Evolutionary conservation across 352 stramenopile species (phyloP).

Genomic region (Pythium brassicae): DNA sequence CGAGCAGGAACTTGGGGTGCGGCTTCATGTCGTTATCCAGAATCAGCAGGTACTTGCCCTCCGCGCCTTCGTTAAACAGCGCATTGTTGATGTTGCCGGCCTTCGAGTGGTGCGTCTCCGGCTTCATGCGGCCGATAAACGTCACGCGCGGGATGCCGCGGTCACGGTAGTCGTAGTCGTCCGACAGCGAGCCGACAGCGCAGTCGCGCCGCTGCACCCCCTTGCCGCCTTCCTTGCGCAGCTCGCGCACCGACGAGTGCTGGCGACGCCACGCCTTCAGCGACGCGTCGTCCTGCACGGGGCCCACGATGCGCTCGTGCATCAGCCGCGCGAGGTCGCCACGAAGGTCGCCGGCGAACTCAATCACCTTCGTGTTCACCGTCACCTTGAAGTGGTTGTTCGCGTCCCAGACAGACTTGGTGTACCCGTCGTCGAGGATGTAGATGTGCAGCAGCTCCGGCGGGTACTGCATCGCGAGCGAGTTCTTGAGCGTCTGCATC

Average conservation of each 20-base stretch:
- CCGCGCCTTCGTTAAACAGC: slow-evolving; percentile 86
- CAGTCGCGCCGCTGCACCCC: slow-evolving; percentile 81
- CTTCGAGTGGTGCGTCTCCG: slow-evolving; percentile 87
- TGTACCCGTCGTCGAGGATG: slow-evolving; percentile 89
- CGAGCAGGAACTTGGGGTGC: slow-evolving; percentile 84
- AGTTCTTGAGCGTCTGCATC: slow-evolving; percentile 86
- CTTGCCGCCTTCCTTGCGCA: slow-evolving; percentile 79
- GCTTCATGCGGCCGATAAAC: slow-evolving; percentile 87
- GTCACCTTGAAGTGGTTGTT: slow-evolving; percentile 90
- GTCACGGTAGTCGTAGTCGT: slow-evolving; percentile 91
- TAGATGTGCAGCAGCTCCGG: slow-evolving; percentile 83
- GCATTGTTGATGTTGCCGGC: slow-evolving; percentile 91
- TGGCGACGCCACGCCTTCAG: slow-evolving; percentile 84
- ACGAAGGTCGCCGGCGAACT: slow-evolving; percentile 78
- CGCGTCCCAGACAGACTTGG: slow-evolving; percentile 84
- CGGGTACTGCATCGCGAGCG: slow-evolving; percentile 83
- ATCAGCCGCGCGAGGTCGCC: slow-evolving; percentile 79
- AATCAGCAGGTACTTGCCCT: slow-evolving; percentile 88
- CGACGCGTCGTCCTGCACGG: slow-evolving; percentile 66
- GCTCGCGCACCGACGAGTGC: slow-evolving; percentile 80
- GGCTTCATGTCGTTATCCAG: slow-evolving; percentile 93
- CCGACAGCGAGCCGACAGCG: slow-evolving; percentile 78
- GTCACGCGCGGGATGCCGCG: slow-evolving; percentile 81
- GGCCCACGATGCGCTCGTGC: slow-evolving; percentile 82
- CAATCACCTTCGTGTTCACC: slow-evolving; percentile 89